These are phyloP conservation scores for Colletotrichum sp. DNA, from an alignment of 2,329 filamentous ascomycete species.

Conservation along the genomic window DNA sequence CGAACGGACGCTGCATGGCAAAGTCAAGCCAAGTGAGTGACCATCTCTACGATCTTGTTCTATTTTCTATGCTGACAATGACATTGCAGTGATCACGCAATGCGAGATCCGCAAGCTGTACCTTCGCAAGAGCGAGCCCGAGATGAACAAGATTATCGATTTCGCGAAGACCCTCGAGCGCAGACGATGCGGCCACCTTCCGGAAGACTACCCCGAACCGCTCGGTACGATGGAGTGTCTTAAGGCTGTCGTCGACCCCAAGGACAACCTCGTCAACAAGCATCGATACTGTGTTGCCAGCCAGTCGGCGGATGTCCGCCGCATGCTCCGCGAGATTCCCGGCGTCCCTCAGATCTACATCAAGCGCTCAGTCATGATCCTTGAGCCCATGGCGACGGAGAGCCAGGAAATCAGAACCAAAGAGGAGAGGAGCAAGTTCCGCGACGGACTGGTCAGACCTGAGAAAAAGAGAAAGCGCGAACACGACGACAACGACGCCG, in stretches of 20 bases:
- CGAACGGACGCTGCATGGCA: constrained; percentile 83
- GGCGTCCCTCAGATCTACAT: constrained; percentile 83
- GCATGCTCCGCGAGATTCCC: constrained; percentile 67
- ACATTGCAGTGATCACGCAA: constrained; percentile 72
- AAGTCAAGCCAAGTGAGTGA: constrained; percentile 78
- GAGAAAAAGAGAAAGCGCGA: constrained; percentile 57
- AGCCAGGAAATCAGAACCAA: constrained; percentile 67
- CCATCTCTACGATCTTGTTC: not conserved
- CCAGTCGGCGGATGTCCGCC: constrained; percentile 70
- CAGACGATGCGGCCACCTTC: constrained; percentile 79
- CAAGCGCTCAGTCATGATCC: constrained; percentile 74
- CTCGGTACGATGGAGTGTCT: constrained; percentile 75
- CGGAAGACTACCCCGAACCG: constrained; percentile 73
- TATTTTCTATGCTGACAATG: not conserved
- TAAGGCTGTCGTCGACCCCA: constrained; percentile 78
- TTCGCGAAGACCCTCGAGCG: constrained; percentile 75
- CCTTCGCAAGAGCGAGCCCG: constrained; percentile 59
- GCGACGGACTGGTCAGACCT: constrained; percentile 66
- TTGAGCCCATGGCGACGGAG: constrained; percentile 74
- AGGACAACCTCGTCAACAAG: constrained; percentile 73
- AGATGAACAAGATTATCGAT: constrained; percentile 67
- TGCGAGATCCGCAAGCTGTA: constrained; percentile 84
- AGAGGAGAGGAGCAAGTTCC: constrained; percentile 78
- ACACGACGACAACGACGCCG: constrained; percentile 40
- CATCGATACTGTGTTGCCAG: constrained; percentile 80